Evolutionary conservation across 225 moss, liverwort and hornwort species (phyloP), one percentile per base, ranked within the genome.

Genomic region (Bryoerythrophyllum caledonicum): DNA sequence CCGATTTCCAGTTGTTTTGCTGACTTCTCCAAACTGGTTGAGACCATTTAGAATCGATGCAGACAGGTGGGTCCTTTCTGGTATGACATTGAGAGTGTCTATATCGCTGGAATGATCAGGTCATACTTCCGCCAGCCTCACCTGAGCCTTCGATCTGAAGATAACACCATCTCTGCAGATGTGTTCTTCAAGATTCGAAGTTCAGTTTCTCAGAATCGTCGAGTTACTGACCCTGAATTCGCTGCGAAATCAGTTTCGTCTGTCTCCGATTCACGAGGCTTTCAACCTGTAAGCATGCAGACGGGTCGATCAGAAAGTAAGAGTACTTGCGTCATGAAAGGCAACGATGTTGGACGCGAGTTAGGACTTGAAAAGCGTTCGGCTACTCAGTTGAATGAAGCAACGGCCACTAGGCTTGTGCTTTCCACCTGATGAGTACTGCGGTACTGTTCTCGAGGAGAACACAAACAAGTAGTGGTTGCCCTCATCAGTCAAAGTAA

Each of bases 1-100:
- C 67, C 30, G 12, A 30, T 24, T 67, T 73, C 60, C n/a, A 51
- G 73, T 19, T 73, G 65, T 2, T 49, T 28, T 73, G 20, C 59
- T 59, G 78, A 78, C 78, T 72, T 49, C 65, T 49, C 66, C 58
- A 26, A 9, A 55, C 62, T 23, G 63, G 35, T 54, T 53, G n/a
- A 10, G 63, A 71, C 64, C 56, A 15, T 17, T 46, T 28, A 43
- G 54, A 38, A 72, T 28, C 12, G 30, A 60, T 34, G 16, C 25
- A 10, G 20, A 44, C 26, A 72, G 55, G 48, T 65, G 26, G 10
- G 44, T 57, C 66, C 37, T 65, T 49, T 78, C 58, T 25, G 52
- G 34, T 34, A 25, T 49, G 28, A 43, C 24, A 25, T 52, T 14
- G 14, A 70, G 19, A 52, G 19, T 37, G 63, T 16, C 35, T 35